Base-by-base conservation (phyloP, 495 filamentous ascomycete genomes). In the Copromyces sp. region DNA sequence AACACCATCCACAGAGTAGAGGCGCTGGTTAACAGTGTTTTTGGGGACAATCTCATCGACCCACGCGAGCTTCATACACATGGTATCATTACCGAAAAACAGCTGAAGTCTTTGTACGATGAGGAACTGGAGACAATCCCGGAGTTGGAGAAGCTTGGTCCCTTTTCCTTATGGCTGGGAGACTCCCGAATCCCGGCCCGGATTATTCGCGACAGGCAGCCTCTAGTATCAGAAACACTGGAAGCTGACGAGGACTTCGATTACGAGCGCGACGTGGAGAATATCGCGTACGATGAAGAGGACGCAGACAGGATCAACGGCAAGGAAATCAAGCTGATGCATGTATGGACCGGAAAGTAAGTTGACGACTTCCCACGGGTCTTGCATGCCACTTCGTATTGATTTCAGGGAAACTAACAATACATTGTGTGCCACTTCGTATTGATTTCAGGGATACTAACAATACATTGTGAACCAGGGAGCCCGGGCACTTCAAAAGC, bases 121-220 rank as follows among this genome's bases (percentile, higher is more conserved):
- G 88, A 88, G 2, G 81, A 81, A 5, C 91, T 89, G 89, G 81
- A 87, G 32, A 77, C 79, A 47, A 78, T 79, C 7, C 65, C 74
- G 7, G 72, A 75, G 5, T 71, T 78, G 1, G 78, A 85, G 5
- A 73, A 76, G 1, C 72, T 74, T 0, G 88, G 88, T 20, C 83
- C 86, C 0, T 85, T 95, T 70, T 78, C 80, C 3, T 78, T 84
- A 14, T 94, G 92, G 92, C 82, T 95, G 40, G 87, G 88, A 5
- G 85, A 86, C 14, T 73, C 59, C 75, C 82, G 71, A 76, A 86
- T 70, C 68, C 78, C 61, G 2, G 78, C 75, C 35, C 44, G 68
- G 35, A 69, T 76, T 24, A 47, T 75, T 11, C 74, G 72, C 1
- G 61, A 75, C 44, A 70, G 65, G 12, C 70, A 78, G 39, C 61